These are phyloP conservation scores for Hypomontagnella submonticulosa DNA, from an alignment of 495 filamentous ascomycete genomes.

Conservation along the genomic window DNA sequence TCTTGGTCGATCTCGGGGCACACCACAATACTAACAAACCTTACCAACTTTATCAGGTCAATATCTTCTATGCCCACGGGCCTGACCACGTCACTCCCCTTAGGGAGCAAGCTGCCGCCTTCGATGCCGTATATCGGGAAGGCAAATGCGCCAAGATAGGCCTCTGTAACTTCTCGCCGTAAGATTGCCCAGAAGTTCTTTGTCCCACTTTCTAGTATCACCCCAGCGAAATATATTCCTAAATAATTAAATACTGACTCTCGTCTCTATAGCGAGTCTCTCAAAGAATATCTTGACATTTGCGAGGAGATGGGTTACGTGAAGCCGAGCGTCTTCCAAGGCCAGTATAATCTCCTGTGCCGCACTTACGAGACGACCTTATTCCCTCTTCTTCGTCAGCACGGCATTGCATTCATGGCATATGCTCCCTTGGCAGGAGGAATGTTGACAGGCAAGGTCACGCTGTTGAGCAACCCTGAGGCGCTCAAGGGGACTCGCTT, in stretches of 20 bases:
- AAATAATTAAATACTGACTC: too few relatives aligned
- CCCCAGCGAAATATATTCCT: too few relatives aligned
- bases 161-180: slow-evolving; percentile 4
- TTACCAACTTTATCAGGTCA: slow-evolving; percentile 33
- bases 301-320: slow-evolving; percentile 55
- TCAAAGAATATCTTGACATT: slow-evolving; percentile 53
- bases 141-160: slow-evolving; percentile 47
- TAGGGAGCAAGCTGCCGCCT: slow-evolving; percentile 53
- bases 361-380: slow-evolving; percentile 52
- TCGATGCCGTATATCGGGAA: slow-evolving; percentile 51
- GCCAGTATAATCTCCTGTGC: slow-evolving; percentile 57
- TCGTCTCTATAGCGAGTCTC: too few relatives aligned
- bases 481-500: slow-evolving; percentile 4
- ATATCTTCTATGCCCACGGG: slow-evolving; percentile 53
- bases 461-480: slow-evolving; percentile 27
- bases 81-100: slow-evolving; percentile 56
- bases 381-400: slow-evolving; percentile 60
- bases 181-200: too few relatives aligned
- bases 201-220: too few relatives aligned
- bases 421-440: slow-evolving; percentile 63
- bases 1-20: too few relatives aligned
- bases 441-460: slow-evolving; percentile 55
- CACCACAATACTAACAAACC: neutral
- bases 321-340: slow-evolving; percentile 61
- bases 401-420: slow-evolving; percentile 58